Percentiles rank a stretch among this genome's conserved stretches.
These are phyloP conservation scores for Prunus dulcis DNA, from an alignment of 306 rosid genomes.

Conservation along the genomic window DNA sequence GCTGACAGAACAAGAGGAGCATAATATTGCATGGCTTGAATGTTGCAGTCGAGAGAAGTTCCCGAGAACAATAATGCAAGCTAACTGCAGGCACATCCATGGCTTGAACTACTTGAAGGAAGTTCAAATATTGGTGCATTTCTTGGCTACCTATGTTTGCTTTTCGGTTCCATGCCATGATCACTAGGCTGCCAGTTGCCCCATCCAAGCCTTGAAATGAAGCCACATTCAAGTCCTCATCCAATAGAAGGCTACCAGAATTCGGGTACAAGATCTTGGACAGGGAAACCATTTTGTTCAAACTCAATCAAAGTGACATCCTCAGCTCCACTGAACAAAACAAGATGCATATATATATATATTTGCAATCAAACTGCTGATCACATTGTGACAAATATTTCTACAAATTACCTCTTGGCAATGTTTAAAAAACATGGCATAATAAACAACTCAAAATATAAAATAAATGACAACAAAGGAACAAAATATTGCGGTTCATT, in stretches of 20 bases:
- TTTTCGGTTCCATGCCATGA: background rate
- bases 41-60: background rate
- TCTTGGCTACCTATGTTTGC: conserved; percentile 7
- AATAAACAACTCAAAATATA: too few species aligned
- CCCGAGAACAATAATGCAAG: background rate
- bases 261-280: background rate
- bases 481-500: background rate
- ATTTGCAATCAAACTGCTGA: too few species aligned
- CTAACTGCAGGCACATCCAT: background rate
- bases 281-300: background rate
- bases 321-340: conserved; percentile 17
- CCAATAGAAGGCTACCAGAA: background rate
- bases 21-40: background rate
- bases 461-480: background rate
- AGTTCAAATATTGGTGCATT: background rate
- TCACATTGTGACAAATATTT: background rate
- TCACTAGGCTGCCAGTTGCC: background rate
- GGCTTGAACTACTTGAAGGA: background rate
- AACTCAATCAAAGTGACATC: background rate
- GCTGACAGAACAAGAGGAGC: background rate
- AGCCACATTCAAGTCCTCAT: background rate
- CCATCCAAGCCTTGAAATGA: background rate
- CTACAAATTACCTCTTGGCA: background rate
- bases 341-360: background rate
- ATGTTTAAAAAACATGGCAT: background rate